phyloP scores from a whole-genome alignment of 2,329 filamentous ascomycete genomes.

The Aspergillus pseudonomiae region DNA sequence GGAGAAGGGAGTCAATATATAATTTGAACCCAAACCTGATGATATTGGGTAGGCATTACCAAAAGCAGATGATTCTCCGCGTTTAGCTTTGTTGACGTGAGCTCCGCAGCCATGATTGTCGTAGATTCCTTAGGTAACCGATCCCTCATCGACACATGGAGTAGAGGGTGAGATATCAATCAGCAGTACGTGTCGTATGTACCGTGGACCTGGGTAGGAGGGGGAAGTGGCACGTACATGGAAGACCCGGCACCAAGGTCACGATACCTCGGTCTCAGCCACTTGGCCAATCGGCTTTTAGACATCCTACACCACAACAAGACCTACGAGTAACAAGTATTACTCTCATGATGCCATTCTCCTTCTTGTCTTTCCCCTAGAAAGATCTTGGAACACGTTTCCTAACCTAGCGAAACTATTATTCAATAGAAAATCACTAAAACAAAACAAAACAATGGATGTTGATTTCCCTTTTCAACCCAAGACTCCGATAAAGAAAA shows the following conservation, averaged over 20 bases:
- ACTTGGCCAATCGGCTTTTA: not conserved
- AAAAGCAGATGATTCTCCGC: constrained; percentile 54
- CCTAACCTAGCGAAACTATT: not conserved
- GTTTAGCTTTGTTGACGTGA: constrained; percentile 52
- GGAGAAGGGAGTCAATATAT: constrained; percentile 12
- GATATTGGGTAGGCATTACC: constrained; percentile 33
- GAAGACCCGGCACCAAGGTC: not conserved
- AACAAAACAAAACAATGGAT: constrained; percentile 21
- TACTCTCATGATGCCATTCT: not conserved
- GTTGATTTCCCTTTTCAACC: constrained; percentile 42
- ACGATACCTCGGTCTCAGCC: not conserved
- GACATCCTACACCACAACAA: not conserved
- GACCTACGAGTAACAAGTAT: not conserved
- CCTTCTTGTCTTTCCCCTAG: no score
- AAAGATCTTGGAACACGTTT: not conserved
- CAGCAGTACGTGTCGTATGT: not conserved
- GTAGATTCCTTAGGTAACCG: not conserved
- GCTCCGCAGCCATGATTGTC: constrained; percentile 44
- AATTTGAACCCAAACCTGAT: constrained; percentile 11
- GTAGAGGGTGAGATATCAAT: not conserved
- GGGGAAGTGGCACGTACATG: not conserved
- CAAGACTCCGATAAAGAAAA: constrained; percentile 40
- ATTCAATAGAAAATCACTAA: not conserved
- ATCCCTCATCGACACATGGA: no score
- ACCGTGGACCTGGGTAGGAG: not conserved